Conservation (phyloP, 371 early-diverging fungal genomes). For the Rhizomucor miehei region DNA sequence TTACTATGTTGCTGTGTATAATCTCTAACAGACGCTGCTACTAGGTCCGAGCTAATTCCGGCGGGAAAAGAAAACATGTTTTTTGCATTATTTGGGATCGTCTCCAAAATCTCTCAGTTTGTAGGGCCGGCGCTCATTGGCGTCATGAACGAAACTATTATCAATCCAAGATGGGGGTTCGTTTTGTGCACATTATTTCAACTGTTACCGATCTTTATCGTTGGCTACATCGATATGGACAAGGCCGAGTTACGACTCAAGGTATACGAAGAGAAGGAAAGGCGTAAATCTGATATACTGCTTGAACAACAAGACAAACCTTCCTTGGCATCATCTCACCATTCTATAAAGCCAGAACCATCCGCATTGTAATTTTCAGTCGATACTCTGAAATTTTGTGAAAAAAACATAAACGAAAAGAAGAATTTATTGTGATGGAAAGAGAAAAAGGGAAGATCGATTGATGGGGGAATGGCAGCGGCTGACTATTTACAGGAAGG, state of each 20-base stretch:
- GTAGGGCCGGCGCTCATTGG: conserved; percentile 62
- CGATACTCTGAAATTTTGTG: not conserved
- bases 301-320: not conserved
- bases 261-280: conserved; percentile 23
- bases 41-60: conserved; percentile 48
- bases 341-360: too few relatives aligned
- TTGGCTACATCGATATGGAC: conserved; percentile 14
- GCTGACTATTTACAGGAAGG: not conserved
- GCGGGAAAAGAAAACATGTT: conserved; percentile 52
- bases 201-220: conserved; percentile 13
- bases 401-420: not conserved
- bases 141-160: conserved; percentile 44
- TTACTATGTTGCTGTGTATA: not conserved
- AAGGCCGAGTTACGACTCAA: conserved; percentile 14
- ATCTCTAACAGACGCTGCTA: not conserved
- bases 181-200: conserved; percentile 13
- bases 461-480: too few relatives aligned
- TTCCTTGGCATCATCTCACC: not conserved
- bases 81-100: conserved; percentile 56
- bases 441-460: too few relatives aligned
- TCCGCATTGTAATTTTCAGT: too few relatives aligned
- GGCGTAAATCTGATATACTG: conserved; percentile 9
- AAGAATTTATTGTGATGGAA: not conserved
- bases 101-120: conserved; percentile 62
- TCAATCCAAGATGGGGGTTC: conserved; percentile 9